phyloP scores from a whole-genome alignment of 305 asterid species.

The Andrographis paniculata region DNA sequence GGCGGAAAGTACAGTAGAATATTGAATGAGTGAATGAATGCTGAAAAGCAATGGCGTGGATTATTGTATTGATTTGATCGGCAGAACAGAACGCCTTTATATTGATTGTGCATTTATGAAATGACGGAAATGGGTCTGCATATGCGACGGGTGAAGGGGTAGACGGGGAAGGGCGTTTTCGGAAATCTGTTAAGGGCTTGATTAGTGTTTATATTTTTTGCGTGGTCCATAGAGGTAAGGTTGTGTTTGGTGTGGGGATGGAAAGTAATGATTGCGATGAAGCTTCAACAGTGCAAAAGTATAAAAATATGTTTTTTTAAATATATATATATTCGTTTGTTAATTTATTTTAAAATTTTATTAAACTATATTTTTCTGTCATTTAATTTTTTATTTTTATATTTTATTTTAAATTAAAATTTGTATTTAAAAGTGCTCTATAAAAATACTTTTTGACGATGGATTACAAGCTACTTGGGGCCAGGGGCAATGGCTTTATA shows the following conservation, averaged over 20 bases:
- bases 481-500: too few species aligned
- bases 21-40: background rate
- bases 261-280: background rate
- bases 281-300: background rate
- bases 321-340: too few species aligned
- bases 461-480: too few species aligned
- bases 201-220: background rate
- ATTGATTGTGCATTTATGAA: background rate
- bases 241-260: constrained; percentile 24
- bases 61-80: constrained; percentile 6
- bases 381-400: too few species aligned
- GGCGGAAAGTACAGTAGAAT: constrained; percentile 12
- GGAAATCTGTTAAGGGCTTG: background rate
- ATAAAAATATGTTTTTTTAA: too few species aligned
- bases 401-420: too few species aligned
- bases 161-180: constrained; percentile 1
- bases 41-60: constrained; percentile 22
- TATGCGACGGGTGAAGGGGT: background rate
- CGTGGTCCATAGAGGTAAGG: constrained; percentile 20
- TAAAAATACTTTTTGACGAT: too few species aligned
- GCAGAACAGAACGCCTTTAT: background rate
- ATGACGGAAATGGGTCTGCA: constrained; percentile 18
- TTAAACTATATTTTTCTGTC: too few species aligned
- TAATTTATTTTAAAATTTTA: too few species aligned
- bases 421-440: too few species aligned